Evolutionary conservation across 768 basidiomycete genomes (phyloP).

Genomic region (Suillus subalutaceus): DNA sequence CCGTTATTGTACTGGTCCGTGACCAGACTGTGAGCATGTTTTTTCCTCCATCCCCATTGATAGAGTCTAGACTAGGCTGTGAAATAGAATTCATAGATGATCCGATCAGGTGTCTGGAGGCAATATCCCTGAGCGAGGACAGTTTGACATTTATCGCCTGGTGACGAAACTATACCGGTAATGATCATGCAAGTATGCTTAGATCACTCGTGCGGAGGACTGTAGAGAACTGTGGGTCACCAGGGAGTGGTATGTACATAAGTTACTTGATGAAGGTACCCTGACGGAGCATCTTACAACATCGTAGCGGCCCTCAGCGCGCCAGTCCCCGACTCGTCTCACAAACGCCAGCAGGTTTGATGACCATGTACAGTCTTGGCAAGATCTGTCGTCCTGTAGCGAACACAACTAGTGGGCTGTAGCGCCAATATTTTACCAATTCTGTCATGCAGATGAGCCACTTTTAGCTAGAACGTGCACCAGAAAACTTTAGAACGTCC

Average conservation of each 20-base stretch:
- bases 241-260: neutral
- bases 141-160: no score
- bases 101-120: neutral
- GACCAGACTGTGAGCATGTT: neutral
- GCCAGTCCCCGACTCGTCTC: neutral
- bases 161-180: neutral
- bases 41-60: neutral
- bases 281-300: neutral
- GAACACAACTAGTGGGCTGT: neutral
- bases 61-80: neutral
- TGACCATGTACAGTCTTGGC: neutral
- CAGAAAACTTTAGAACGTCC: neutral
- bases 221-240: neutral
- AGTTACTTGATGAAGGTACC: neutral
- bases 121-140: neutral
- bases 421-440: neutral
- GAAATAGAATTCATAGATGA: neutral
- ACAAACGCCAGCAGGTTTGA: neutral
- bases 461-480: neutral
- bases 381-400: neutral
- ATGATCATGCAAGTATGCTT: neutral
- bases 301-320: neutral
- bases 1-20: neutral
- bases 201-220: neutral
- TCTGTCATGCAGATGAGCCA: neutral